Evolutionary conservation across 1,139 yeast genomes (phyloP), one percentile per base, ranked within the genome.

Genomic region (Fermentozyma sake): DNA sequence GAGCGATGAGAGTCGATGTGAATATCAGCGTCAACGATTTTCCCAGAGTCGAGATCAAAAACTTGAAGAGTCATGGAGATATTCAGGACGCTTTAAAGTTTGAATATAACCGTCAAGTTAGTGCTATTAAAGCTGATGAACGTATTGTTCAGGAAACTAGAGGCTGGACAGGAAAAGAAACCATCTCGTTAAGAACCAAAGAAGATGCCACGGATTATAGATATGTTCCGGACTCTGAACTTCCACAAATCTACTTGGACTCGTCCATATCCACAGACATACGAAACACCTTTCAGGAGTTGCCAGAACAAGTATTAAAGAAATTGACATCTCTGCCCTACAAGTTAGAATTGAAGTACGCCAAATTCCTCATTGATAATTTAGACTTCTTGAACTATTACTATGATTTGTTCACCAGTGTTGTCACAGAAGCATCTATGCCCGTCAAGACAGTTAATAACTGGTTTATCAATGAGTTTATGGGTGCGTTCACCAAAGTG

Each of bases 1-100:
- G 98, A 6, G 93, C 96, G 0, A 81, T 93, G 68, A 69, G 99
- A 46, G 94, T 89, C 4, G 99, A 91, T 49, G 97, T 87, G 6
- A 91, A 91, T 44, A 71, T 91, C 11, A 84, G 94, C 24, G 78
- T 91, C 3, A 74, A 75, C 33, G 76, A 73, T 15, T 73, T 76
- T 29, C 70, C 78, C 24, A 58, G 97, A 35, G 87, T 89, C 14
- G 98, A 91, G 46, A 72, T 91, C 44, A 93, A 91, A 49, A 91
- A 93, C 52, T 60, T 91, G 41, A 84, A 95, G 10, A 84, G 89
- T 25, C 79, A 89, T 0, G 69, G 87, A 11, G 91, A 94, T 7
- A 86, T 91, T 15, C 64, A 73, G 13, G 75, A 73, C 33, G 96
- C 98, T 0, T 72, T 89, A 20, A 68, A 69, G 33, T 80, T 67